A percentile compares a stretch with the other conserved stretches of the same genome.
These are phyloP conservation scores for Acidiella bohemica DNA, from an alignment of 495 filamentous ascomycete species.

Conservation along the genomic window DNA sequence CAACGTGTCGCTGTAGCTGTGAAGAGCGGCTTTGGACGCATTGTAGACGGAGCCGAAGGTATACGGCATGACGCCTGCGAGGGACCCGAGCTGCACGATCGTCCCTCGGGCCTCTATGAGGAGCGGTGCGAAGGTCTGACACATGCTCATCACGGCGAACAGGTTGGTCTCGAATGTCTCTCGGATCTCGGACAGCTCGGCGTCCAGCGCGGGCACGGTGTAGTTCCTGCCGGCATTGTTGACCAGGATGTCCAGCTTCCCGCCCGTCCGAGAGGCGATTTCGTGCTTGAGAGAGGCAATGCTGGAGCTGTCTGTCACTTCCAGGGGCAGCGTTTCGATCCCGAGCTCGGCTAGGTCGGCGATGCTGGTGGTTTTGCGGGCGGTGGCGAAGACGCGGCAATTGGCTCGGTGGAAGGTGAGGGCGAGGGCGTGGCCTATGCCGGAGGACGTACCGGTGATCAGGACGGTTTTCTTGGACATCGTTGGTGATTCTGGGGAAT, in stretches of 20 bases:
- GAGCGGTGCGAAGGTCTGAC: slow-evolving; percentile 44
- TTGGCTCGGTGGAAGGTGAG: slow-evolving; percentile 40
- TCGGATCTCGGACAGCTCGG: slow-evolving; percentile 38
- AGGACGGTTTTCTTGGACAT: slow-evolving; percentile 13
- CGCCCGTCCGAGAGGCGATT: slow-evolving; percentile 33
- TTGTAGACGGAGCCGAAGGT: slow-evolving; percentile 39
- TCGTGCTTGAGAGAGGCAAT: slow-evolving; percentile 34
- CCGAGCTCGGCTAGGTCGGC: slow-evolving; percentile 34
- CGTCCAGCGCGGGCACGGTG: slow-evolving; percentile 47
- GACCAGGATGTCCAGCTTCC: slow-evolving; percentile 42
- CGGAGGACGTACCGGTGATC: slow-evolving; percentile 32
- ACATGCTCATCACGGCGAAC: slow-evolving; percentile 46
- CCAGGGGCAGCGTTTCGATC: slow-evolving; percentile 42
- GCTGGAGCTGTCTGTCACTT: slow-evolving; percentile 37
- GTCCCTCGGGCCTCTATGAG: slow-evolving; percentile 46
- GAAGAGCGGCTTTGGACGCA: slow-evolving; percentile 50
- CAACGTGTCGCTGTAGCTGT: slow-evolving; percentile 46
- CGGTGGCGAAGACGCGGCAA: slow-evolving; percentile 44
- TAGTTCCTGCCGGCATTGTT: slow-evolving; percentile 53
- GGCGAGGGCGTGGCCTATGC: slow-evolving; percentile 46
- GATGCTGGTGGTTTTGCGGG: slow-evolving; percentile 37
- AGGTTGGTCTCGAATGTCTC: slow-evolving; percentile 46
- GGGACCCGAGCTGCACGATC: slow-evolving; percentile 47
- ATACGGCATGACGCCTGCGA: slow-evolving; percentile 41
- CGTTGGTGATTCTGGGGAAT: neutral